phyloP scores from a whole-genome alignment of 306 rosid genomes.

The Erythrophleum fordii region DNA sequence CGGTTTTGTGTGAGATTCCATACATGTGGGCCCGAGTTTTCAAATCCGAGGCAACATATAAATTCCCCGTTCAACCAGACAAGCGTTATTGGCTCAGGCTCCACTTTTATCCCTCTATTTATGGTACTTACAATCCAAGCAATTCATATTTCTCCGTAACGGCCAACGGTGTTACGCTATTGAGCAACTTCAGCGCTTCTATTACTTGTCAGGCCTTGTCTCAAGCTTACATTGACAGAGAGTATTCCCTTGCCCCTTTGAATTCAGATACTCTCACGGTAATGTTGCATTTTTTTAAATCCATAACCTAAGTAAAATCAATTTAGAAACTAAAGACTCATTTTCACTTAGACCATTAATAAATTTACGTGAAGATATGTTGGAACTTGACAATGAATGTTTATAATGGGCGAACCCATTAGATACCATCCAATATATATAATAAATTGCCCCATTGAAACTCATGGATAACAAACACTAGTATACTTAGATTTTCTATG shows the following conservation, averaged over 20 bases:
- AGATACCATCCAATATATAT: no score
- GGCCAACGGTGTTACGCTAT: conserved; percentile 41
- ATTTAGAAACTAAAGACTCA: no score
- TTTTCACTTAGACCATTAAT: no score
- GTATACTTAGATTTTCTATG: background rate
- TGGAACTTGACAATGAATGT: no score
- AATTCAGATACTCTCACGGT: conserved; percentile 26
- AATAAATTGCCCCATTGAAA: no score
- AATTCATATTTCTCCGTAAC: conserved; percentile 50
- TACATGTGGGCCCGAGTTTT: conserved; percentile 56
- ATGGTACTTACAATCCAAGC: conserved; percentile 24
- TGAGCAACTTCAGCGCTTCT: conserved; percentile 53
- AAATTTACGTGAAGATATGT: no score
- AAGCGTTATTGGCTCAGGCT: conserved; percentile 60
- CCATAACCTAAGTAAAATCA: background rate
- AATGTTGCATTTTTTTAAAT: background rate
- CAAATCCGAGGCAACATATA: conserved; percentile 40
- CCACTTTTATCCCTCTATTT: conserved; percentile 54
- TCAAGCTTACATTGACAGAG: conserved; percentile 52
- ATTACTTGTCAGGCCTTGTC: conserved; percentile 57
- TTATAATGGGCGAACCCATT: no score
- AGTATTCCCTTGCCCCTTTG: conserved; percentile 53
- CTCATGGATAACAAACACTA: no score
- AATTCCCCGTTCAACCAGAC: conserved; percentile 31
- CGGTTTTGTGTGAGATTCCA: conserved; percentile 48